Percentiles rank a stretch among this genome's conserved stretches.
phyloP scores from a whole-genome alignment of 306 rosid genomes.

The Cajanus cajan region DNA sequence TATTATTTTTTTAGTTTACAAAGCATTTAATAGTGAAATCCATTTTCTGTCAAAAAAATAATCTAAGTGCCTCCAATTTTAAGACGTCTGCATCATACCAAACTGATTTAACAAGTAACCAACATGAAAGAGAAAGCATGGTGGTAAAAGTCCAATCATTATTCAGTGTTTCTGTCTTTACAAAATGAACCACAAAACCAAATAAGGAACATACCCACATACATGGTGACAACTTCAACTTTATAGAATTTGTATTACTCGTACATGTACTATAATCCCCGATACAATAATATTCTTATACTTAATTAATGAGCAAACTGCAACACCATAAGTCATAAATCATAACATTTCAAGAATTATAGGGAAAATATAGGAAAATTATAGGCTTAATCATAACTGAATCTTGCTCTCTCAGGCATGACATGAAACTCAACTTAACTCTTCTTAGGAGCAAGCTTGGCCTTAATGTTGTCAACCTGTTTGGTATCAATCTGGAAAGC shows the following conservation, averaged over 20 bases:
- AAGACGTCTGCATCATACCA: slow-evolving; percentile 28
- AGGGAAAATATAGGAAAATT: not conserved
- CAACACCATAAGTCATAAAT: not conserved
- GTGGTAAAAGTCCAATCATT: slow-evolving; percentile 4
- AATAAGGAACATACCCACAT: not conserved
- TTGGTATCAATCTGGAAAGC: slow-evolving; percentile 48
- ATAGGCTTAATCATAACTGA: not conserved
- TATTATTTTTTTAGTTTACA: not conserved
- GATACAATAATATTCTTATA: slow-evolving; percentile 1
- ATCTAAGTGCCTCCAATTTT: not conserved
- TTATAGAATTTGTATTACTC: not conserved
- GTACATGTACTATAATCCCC: not conserved
- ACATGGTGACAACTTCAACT: not conserved
- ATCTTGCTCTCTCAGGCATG: not conserved
- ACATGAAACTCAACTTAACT: not conserved
- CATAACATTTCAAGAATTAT: slow-evolving; percentile 10
- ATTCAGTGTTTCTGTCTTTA: not conserved
- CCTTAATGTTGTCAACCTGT: slow-evolving; percentile 35
- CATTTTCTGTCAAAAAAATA: not conserved
- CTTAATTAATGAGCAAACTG: not conserved
- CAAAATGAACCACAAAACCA: not conserved
- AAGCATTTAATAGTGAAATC: not conserved
- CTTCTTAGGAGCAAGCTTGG: slow-evolving; percentile 56
- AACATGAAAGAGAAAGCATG: slow-evolving; percentile 11
- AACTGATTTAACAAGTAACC: slow-evolving; percentile 22